Conservation (phyloP, 345 rosid genomes). For the Pseudoturritis turrita region DNA sequence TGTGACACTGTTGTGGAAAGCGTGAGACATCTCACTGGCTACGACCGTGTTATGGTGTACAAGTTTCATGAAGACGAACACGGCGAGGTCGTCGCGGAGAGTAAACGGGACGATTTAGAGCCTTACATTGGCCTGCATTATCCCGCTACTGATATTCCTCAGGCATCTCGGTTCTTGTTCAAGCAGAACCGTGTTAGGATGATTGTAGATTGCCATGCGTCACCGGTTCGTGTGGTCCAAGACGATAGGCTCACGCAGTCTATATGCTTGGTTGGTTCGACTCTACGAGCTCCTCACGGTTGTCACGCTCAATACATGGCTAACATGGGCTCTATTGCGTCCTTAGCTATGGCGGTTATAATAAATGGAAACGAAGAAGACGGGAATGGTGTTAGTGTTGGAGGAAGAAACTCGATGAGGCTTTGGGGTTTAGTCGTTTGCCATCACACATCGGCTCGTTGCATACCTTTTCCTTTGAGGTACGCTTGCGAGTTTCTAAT, state of each 20-base stretch:
- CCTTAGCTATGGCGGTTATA: constrained; percentile 86
- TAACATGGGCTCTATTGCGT: constrained; percentile 91
- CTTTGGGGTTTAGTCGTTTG: constrained; percentile 99
- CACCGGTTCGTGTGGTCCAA: constrained; percentile 57
- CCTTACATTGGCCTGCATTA: constrained; percentile 92
- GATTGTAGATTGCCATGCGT: constrained; percentile 87
- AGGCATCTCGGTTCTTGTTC: constrained; percentile 90
- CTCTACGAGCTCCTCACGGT: constrained; percentile 94
- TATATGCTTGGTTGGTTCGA: constrained; percentile 92
- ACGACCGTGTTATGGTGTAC: constrained; percentile 96
- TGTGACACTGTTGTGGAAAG: constrained; percentile 91
- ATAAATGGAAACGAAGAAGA: constrained; percentile 87
- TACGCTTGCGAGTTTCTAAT: constrained; percentile 97
- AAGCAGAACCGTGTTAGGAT: constrained; percentile 95
- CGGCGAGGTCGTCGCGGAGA: constrained; percentile 98
- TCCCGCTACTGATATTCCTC: constrained; percentile 98
- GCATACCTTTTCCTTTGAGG: constrained; percentile 87
- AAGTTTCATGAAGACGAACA: constrained; percentile 99
- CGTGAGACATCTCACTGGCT: constrained; percentile 87
- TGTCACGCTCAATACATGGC: constrained; percentile 98
- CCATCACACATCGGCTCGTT: constrained; percentile 90
- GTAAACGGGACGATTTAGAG: constrained; percentile 70
- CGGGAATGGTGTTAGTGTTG: constrained; percentile 26
- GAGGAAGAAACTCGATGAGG: constrained; percentile 68
- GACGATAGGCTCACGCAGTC: constrained; percentile 80